Conservation (phyloP, 2,329 filamentous ascomycete genomes). For the Rhynchosporium graminicola region DNA sequence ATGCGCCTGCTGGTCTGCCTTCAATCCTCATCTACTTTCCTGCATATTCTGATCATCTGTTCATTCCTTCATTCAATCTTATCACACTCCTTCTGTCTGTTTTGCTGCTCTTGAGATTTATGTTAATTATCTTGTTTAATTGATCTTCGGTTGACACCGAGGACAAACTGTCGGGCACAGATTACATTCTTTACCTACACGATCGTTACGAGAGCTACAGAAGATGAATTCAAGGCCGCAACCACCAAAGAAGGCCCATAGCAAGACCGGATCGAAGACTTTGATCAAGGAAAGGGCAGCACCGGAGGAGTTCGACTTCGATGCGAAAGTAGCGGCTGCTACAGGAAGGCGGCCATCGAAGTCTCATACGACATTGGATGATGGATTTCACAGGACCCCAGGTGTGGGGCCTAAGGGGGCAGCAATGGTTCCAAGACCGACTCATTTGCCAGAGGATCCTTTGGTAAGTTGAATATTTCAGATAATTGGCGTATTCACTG, state of each 20-base stretch:
- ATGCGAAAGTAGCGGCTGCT: conserved; percentile 10
- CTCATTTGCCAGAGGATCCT: conserved; percentile 55
- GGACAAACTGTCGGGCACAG: conserved; percentile 13
- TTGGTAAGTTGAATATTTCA: conserved; percentile 45
- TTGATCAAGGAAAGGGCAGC: neutral
- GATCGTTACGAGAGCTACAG: neutral
- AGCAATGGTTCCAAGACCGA: conserved; percentile 51
- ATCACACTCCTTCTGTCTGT: conserved; percentile 4
- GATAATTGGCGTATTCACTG: neutral
- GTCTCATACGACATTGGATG: neutral
- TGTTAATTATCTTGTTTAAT: neutral
- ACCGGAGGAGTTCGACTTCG: conserved; percentile 13
- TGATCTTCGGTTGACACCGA: conserved; percentile 9
- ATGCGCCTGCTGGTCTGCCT: conserved; percentile 12
- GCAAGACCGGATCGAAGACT: conserved; percentile 12
- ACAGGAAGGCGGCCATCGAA: neutral
- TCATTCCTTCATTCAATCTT: conserved; percentile 8
- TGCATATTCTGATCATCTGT: conserved; percentile 2
- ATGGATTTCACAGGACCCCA: conserved; percentile 4
- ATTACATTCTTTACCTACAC: neutral
- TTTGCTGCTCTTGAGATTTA: conserved; percentile 14
- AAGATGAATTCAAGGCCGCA: conserved; percentile 17
- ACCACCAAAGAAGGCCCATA: conserved; percentile 11
- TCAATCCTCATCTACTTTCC: conserved; percentile 1
- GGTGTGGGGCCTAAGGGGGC: conserved; percentile 7